These are phyloP conservation scores for Sclerotinia spermophila DNA, from an alignment of 2,329 filamentous ascomycete genomes.

Conservation along the genomic window DNA sequence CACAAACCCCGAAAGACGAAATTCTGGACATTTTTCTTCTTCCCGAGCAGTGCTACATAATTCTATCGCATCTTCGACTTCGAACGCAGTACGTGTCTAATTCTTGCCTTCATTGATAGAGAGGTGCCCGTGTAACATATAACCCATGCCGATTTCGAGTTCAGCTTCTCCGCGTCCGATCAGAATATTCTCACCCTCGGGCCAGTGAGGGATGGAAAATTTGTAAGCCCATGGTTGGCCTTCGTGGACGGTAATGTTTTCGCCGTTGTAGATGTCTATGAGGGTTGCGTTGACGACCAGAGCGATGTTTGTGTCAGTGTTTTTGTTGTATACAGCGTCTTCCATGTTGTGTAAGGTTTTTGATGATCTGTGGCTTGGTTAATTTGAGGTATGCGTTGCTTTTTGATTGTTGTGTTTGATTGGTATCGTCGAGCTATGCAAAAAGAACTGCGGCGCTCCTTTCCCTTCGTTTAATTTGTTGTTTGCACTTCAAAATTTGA, in stretches of 20 bases:
- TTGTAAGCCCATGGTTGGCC: constrained; percentile 6
- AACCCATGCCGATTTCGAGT: neutral
- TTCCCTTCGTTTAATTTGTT: neutral
- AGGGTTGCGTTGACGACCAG: constrained; percentile 12
- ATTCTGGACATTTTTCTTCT: neutral
- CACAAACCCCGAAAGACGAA: constrained; percentile 5
- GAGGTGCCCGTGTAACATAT: constrained; percentile 10
- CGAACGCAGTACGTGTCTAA: constrained; percentile 14
- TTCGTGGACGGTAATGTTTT: neutral
- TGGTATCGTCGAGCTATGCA: neutral
- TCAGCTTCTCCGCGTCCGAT: constrained; percentile 10
- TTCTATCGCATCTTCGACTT: constrained; percentile 11
- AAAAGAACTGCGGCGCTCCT: neutral
- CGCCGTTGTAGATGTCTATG: constrained; percentile 9
- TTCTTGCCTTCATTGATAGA: constrained; percentile 12
- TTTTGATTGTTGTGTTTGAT: neutral
- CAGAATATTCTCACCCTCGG: neutral
- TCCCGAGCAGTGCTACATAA: neutral
- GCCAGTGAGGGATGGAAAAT: constrained; percentile 10
- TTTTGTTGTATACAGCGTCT: constrained; percentile 7
- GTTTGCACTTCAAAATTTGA: neutral
- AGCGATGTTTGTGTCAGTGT: constrained; percentile 9
- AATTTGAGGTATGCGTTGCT: neutral
- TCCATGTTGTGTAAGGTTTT: neutral
- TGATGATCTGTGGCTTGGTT: neutral